Percentiles rank a stretch among this genome's conserved stretches.
These are phyloP conservation scores for Rhytidiadelphus loreus DNA, from an alignment of 225 moss, liverwort and hornwort genomes.

Conservation along the genomic window DNA sequence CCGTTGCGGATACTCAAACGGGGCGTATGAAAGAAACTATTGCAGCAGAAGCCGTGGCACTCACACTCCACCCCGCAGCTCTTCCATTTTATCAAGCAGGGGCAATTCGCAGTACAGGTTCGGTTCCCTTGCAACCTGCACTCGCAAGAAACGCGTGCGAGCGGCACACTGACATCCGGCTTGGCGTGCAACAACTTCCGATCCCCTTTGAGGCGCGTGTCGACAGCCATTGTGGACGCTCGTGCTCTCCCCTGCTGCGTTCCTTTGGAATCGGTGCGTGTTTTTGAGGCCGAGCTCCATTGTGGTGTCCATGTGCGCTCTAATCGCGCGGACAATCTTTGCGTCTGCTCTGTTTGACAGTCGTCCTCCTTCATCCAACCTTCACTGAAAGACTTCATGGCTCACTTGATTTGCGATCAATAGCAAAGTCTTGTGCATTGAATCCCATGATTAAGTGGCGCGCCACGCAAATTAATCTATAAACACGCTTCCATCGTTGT, in stretches of 20 bases:
- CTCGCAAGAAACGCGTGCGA: conserved; percentile 21
- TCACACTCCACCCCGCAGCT: conserved; percentile 32
- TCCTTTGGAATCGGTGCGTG: not conserved
- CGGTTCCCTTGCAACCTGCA: conserved; percentile 20
- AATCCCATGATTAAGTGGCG: not conserved
- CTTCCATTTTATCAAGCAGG: conserved; percentile 22
- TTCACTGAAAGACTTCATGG: not conserved
- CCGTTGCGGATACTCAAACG: conserved; percentile 29
- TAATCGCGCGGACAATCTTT: not conserved
- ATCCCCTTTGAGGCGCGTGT: conserved; percentile 23
- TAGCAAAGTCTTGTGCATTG: not conserved
- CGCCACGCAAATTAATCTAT: not conserved
- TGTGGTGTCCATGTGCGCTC: conserved; percentile 6
- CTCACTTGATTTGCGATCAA: not conserved
- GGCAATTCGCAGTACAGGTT: conserved; percentile 19
- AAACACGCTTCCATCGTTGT: not conserved
- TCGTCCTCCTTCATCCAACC: conserved; percentile 11
- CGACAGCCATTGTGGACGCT: conserved; percentile 23
- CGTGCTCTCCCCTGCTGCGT: not conserved
- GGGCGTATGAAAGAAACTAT: conserved; percentile 34
- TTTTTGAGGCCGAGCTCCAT: not conserved
- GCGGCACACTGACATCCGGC: conserved; percentile 4
- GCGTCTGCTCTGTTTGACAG: not conserved
- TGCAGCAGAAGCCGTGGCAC: conserved; percentile 41
- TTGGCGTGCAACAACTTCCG: conserved; percentile 21